Conservation (phyloP, 139 green algal species). For the Tetraselmis striata region DNA sequence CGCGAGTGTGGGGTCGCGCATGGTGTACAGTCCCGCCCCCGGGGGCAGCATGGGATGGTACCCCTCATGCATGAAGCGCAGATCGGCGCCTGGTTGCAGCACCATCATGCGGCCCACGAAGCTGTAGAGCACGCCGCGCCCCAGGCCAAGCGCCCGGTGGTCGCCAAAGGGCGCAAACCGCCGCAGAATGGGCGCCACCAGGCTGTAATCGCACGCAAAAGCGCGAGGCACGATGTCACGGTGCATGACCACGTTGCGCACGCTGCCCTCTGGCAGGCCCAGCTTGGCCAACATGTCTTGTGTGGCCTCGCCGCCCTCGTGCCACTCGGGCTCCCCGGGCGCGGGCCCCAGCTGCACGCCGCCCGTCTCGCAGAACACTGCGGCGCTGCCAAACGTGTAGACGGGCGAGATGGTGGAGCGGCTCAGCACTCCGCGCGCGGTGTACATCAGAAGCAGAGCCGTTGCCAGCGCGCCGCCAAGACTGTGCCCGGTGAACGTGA, state of each 20-base stretch:
- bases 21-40: constrained; percentile 56
- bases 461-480: constrained; percentile 84
- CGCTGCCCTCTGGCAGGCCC: constrained; percentile 35
- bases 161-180: constrained; percentile 61
- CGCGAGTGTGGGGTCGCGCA: constrained; percentile 31
- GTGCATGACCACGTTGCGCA: constrained; percentile 82
- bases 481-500: constrained; percentile 85
- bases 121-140: constrained; percentile 73
- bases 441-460: constrained; percentile 85
- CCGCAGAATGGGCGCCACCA: constrained; percentile 68
- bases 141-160: constrained; percentile 58
- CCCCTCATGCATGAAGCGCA: constrained; percentile 39
- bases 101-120: constrained; percentile 79
- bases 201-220: constrained; percentile 94
- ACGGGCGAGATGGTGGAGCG: constrained; percentile 47
- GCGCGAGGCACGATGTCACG: constrained; percentile 92
- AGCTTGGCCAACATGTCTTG: constrained; percentile 36
- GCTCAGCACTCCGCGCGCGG: constrained; percentile 60
- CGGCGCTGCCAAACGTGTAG: constrained; percentile 87
- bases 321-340: background rate
- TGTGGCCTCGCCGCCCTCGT: background rate
- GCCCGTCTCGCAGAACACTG: constrained; percentile 73
- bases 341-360: background rate
- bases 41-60: constrained; percentile 79
- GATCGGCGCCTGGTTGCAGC: constrained; percentile 69